Base-by-base conservation (phyloP, 257 asterid species). In the Solanum pinnatisectum region DNA sequence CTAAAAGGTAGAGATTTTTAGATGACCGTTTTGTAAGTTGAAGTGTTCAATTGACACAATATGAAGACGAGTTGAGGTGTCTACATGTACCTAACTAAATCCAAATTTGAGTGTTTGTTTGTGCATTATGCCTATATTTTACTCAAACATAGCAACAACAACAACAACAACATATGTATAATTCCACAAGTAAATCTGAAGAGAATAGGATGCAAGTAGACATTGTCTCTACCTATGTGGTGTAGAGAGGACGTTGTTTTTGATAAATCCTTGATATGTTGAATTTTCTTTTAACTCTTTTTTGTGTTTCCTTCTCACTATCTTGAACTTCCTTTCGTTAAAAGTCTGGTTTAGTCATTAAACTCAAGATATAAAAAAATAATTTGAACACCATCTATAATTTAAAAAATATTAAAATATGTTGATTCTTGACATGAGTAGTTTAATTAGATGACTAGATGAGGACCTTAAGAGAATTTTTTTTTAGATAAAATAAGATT, bases 121-220 rank as follows among this genome's bases (percentile, higher is more conserved):
- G 5, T 23, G 27, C 22, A 60, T 60, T 60, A 60, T 60, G 30
- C 14, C 13, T 60, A 23, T 9, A 60, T 2, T 60, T 60, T 10
- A 60, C 30, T n/a, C 30, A 60, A 23, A 60, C 70, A 60, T 23
- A 60, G 4, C 9, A 23, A 60, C 27, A 22, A 59, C 68, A 59
- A 56, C 7, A 52, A 56, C n/a, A 18, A 56, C 14, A 22, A 60
- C 68, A 52, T 49, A 49, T 5, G 0, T 56, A 5, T 20, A 56
- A 7, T 7, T 1, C 5, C 12, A 56, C 11, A 56, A 56, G 11
- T 56, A 56, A 20, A 8, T 63, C 3, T 10, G 1, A 63, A 10
- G 27, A 63, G 6, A 6, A 2, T 23, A 63, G 0, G 2, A 63
- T 23, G 0, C 25, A 63, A 0, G 1, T n/a, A 1, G 14, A 23